Conservation (phyloP, 164 flowering plant species). For the Chimonanthus salicifolius region DNA sequence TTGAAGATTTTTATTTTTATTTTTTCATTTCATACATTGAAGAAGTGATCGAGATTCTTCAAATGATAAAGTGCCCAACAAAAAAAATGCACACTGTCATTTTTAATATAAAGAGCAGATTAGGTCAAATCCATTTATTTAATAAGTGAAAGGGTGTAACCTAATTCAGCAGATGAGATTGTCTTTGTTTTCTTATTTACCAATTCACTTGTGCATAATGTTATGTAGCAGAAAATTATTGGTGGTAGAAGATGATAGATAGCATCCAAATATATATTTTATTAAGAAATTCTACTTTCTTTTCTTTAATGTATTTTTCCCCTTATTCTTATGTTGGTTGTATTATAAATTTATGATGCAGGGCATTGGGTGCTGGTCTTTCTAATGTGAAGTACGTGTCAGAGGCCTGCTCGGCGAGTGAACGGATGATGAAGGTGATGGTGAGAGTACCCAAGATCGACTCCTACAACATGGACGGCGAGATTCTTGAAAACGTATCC, state of each 20-base stretch:
- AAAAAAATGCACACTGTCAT: not conserved
- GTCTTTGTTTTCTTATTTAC: too few species aligned
- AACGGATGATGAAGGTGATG: slow-evolving; percentile 39
- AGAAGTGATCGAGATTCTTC: not conserved
- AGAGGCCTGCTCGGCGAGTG: slow-evolving; percentile 66
- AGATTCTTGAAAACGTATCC: slow-evolving; percentile 26
- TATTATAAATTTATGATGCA: slow-evolving; percentile 8
- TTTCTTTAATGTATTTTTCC: not conserved
- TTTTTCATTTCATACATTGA: not conserved
- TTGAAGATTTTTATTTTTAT: too few species aligned
- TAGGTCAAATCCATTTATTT: not conserved
- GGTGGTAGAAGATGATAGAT: not conserved
- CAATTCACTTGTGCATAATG: not conserved
- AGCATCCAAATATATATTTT: not conserved
- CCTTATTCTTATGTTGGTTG: not conserved
- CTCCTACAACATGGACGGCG: slow-evolving; percentile 28
- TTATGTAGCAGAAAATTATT: not conserved
- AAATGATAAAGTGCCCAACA: not conserved
- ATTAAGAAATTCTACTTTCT: not conserved
- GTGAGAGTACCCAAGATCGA: slow-evolving; percentile 34
- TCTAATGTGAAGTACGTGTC: slow-evolving; percentile 70
- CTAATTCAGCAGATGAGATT: not conserved
- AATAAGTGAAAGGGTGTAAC: not conserved
- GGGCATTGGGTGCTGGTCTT: slow-evolving; percentile 65
- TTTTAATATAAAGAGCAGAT: not conserved